Base-by-base conservation (phyloP, 106 monocot genomes). In the Chionographis japonica region DNA sequence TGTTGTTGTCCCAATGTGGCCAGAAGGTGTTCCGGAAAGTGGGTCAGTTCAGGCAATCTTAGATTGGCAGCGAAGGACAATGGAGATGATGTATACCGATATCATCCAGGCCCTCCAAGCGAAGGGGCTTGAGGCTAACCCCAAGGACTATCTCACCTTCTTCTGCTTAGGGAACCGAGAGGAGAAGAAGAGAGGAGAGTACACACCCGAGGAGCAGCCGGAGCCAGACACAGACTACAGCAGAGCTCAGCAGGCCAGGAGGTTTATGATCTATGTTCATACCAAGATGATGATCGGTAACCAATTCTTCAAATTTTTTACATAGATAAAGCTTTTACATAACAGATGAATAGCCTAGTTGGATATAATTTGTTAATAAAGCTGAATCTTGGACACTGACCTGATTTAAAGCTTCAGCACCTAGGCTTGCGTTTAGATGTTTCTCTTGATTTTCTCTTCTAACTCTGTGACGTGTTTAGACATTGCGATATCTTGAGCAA, bases 191-290 rank as follows among this genome's bases (percentile, higher is more conserved):
- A 59, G 68, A 40, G 90, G 80, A 39, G 90, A 90, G 41, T 85
- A 90, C 18, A 54, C 14, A 39, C 83, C 90, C 12, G 63, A 57
- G 63, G 77, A 86, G 73, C 52, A 74, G 13, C 86, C 90, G 12
- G 77, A 80, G 52, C 70, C 77, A 52, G 72, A 83, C 74, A 76
- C 86, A 3, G 83, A 86, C 57, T 86, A 90, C 36, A 74, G 37
- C 54, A 80, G 70, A 39, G 86, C 90, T 14, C 90, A 90, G 58
- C 54, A 80, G 51, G 71, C 73, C 20, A 83, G 90, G 63, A 74
- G 90, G 49, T 90, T 90, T 72, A 90, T 90, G 90, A 90, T 90
- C 67, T 90, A 90, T 58, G 90, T 90, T 11, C 90, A 90, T 72
- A 60, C 83, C 53, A 90, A 90, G 80, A 90, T 86, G 90, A 85